A percentile compares a stretch with the other conserved stretches of the same genome.
These are phyloP conservation scores for Calocybe indica DNA, from an alignment of 768 basidiomycete genomes.

Conservation along the genomic window DNA sequence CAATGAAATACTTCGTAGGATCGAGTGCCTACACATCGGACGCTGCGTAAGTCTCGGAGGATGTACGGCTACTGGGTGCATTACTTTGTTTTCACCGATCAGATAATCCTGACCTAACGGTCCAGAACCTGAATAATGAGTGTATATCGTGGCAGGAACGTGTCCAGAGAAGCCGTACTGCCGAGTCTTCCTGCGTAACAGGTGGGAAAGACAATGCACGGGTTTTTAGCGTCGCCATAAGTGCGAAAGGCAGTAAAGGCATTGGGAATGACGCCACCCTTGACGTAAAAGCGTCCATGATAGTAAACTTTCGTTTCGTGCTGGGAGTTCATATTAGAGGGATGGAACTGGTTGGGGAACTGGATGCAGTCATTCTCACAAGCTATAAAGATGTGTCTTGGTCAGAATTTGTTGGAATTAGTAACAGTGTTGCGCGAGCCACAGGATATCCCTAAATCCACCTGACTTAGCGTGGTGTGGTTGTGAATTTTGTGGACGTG, in stretches of 20 bases:
- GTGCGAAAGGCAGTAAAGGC: constrained; percentile 54
- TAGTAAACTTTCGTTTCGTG: constrained; percentile 38
- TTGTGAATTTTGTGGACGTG: too few species aligned
- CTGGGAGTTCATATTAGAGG: background rate
- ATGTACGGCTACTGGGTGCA: background rate
- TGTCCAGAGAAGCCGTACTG: constrained; percentile 23
- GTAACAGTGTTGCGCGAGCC: too few species aligned
- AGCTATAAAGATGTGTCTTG: too few species aligned
- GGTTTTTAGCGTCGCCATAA: constrained; percentile 44
- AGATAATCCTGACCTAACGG: constrained; percentile 36
- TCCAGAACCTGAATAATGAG: constrained; percentile 8
- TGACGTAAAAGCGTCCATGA: constrained; percentile 47
- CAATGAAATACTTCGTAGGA: constrained; percentile 45
- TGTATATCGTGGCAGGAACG: constrained; percentile 2
- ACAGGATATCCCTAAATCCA: too few species aligned
- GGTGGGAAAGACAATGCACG: constrained; percentile 53
- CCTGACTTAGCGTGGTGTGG: too few species aligned
- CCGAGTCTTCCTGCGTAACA: constrained; percentile 50
- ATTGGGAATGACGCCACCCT: constrained; percentile 48
- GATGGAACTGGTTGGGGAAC: too few species aligned
- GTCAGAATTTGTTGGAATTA: too few species aligned
- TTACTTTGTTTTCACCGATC: constrained; percentile 45
- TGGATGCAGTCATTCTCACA: background rate
- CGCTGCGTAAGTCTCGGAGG: background rate
- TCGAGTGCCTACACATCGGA: constrained; percentile 35